Evolutionary conservation across 805 yeast genomes (phyloP).

Genomic region (Metahyphopichia silvanorum): DNA sequence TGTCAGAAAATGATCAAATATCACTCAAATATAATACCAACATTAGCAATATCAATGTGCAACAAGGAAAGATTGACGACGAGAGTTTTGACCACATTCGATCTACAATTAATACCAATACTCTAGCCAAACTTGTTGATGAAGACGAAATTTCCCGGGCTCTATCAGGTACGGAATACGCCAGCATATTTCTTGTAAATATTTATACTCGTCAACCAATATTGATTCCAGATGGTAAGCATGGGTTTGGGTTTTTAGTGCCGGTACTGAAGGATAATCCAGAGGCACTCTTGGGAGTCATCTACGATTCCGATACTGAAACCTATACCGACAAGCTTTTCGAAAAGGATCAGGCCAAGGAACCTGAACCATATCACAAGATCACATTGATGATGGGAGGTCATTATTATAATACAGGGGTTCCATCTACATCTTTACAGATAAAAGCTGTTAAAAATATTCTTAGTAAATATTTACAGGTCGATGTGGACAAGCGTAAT

Average conservation of each 20-base stretch:
- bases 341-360: background rate
- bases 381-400: slow-evolving; percentile 93
- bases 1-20: slow-evolving; percentile 40
- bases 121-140: slow-evolving; percentile 27
- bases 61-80: slow-evolving; percentile 12
- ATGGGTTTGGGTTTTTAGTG: slow-evolving; percentile 87
- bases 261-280: slow-evolving; percentile 53
- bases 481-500: slow-evolving; percentile 18
- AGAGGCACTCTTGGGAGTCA: slow-evolving; percentile 73
- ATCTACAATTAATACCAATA: slow-evolving; percentile 51
- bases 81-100: slow-evolving; percentile 53
- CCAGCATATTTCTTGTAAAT: slow-evolving; percentile 63
- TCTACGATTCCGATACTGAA: slow-evolving; percentile 87
- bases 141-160: slow-evolving; percentile 14
- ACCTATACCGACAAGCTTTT: slow-evolving; percentile 19
- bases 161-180: slow-evolving; percentile 29
- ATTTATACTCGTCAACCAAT: slow-evolving; percentile 44
- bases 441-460: slow-evolving; percentile 24
- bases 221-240: slow-evolving; percentile 31
- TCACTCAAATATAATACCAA: slow-evolving; percentile 26
- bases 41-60: slow-evolving; percentile 17
- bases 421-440: slow-evolving; percentile 27
- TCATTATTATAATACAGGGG: slow-evolving; percentile 38
- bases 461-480: slow-evolving; percentile 19
- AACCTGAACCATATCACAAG: slow-evolving; percentile 53